phyloP scores from a whole-genome alignment of 2,329 filamentous ascomycete genomes.

The Claviceps humidiphila region DNA sequence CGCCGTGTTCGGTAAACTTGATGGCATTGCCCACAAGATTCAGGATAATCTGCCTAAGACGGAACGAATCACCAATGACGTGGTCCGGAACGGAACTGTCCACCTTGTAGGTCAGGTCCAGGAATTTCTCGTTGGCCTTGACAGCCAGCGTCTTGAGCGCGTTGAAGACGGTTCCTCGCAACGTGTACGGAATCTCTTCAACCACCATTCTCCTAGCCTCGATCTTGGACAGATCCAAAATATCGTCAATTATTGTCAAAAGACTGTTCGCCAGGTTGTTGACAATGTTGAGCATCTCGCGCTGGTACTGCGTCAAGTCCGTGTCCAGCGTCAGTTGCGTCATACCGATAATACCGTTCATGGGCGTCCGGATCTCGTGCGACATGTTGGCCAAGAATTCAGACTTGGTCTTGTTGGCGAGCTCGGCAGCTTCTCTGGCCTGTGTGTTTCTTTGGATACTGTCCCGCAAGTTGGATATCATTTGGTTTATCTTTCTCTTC shows the following conservation, averaged over 20 bases:
- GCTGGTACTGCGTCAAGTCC: constrained; percentile 84
- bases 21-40: constrained; percentile 97
- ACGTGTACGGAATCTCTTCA: constrained; percentile 91
- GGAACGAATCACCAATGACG: constrained; percentile 92
- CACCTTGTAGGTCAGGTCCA: constrained; percentile 86
- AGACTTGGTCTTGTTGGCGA: constrained; percentile 96
- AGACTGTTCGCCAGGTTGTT: constrained; percentile 93
- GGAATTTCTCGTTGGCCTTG: constrained; percentile 88
- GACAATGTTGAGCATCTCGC: constrained; percentile 97
- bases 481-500: constrained; percentile 98
- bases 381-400: constrained; percentile 99
- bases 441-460: constrained; percentile 95
- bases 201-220: constrained; percentile 97
- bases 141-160: constrained; percentile 93
- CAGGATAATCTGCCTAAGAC: constrained; percentile 87
- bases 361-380: constrained; percentile 93
- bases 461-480: constrained; percentile 91
- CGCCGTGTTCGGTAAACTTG: constrained; percentile 95
- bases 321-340: constrained; percentile 93
- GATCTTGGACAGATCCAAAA: constrained; percentile 64
- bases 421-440: constrained; percentile 85
- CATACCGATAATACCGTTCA: constrained; percentile 98
- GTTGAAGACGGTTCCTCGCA: constrained; percentile 92
- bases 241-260: constrained; percentile 88
- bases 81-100: constrained; percentile 90